These are phyloP conservation scores for Taphrina flavorubra DNA, from an alignment of 1,139 yeast genomes.

Conservation along the genomic window DNA sequence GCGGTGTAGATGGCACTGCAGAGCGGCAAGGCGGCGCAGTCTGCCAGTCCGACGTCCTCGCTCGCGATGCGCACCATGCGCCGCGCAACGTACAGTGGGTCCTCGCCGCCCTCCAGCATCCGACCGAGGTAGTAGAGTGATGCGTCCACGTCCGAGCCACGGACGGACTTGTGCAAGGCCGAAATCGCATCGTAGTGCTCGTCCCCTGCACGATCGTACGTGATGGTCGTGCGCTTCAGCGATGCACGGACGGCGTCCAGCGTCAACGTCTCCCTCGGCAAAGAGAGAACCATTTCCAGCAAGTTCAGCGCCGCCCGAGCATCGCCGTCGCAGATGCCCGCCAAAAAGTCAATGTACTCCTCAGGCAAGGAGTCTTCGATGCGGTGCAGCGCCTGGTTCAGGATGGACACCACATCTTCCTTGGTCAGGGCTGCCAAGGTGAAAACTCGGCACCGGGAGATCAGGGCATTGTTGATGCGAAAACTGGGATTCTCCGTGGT, in stretches of 20 bases:
- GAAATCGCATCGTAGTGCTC: constrained; percentile 92
- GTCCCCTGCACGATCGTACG: constrained; percentile 88
- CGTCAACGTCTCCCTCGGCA: constrained; percentile 37
- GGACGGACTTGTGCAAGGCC: constrained; percentile 77
- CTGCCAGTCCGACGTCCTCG: constrained; percentile 53
- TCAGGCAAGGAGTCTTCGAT: constrained; percentile 47
- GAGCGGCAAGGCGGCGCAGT: constrained; percentile 82
- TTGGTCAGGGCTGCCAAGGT: constrained; percentile 68
- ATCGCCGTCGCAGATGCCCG: constrained; percentile 84
- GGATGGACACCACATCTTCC: constrained; percentile 63
- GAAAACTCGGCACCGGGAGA: constrained; percentile 88
- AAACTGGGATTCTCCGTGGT: constrained; percentile 98
- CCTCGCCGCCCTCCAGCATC: constrained; percentile 92
- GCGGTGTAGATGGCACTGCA: constrained; percentile 86
- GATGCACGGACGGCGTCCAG: constrained; percentile 55
- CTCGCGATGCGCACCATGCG: constrained; percentile 74
- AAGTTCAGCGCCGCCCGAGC: constrained; percentile 82
- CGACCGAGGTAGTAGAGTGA: constrained; percentile 82
- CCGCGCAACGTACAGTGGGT: constrained; percentile 87
- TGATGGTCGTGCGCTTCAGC: constrained; percentile 61
- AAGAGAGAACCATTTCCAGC: constrained; percentile 60
- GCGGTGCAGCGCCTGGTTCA: constrained; percentile 61
- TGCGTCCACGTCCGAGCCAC: constrained; percentile 90
- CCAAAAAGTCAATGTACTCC: constrained; percentile 70
- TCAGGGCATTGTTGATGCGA: constrained; percentile 80